Percentiles rank a stretch among this genome's conserved stretches.
Evolutionary conservation across 306 rosid species (phyloP).

Genomic region (Urtica urens): DNA sequence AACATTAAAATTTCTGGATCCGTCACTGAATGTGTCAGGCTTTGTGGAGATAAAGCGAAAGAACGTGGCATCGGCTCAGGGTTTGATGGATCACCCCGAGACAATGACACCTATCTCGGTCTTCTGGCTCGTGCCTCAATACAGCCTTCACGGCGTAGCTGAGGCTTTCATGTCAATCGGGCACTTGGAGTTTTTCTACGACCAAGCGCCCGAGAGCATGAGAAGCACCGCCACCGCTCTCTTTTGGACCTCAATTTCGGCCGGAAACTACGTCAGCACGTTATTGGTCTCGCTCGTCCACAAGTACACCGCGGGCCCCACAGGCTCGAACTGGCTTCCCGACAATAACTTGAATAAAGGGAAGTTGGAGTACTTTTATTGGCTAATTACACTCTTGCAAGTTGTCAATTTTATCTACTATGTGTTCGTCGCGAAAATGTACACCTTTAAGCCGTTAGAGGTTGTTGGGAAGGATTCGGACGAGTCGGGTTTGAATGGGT

Average conservation of each 20-base stretch:
- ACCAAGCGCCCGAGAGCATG: constrained; percentile 94
- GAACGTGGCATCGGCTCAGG: constrained; percentile 34
- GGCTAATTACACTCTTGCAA: constrained; percentile 64
- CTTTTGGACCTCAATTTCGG: constrained; percentile 63
- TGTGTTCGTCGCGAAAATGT: constrained; percentile 44
- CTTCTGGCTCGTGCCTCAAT: constrained; percentile 84
- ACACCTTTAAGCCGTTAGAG: constrained; percentile 61
- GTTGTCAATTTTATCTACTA: constrained; percentile 52
- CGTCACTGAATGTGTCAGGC: too few relatives aligned
- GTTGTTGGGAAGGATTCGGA: constrained; percentile 33
- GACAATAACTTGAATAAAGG: constrained; percentile 60
- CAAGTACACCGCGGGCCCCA: constrained; percentile 39
- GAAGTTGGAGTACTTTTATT: constrained; percentile 68
- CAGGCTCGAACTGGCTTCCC: constrained; percentile 83
- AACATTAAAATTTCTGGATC: too few relatives aligned
- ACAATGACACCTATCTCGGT: constrained; percentile 59
- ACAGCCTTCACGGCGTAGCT: constrained; percentile 80
- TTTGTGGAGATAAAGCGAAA: constrained; percentile 62
- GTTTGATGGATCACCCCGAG: constrained; percentile 29
- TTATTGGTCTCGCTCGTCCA: constrained; percentile 60
- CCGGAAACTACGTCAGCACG: constrained; percentile 63
- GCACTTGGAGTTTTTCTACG: constrained; percentile 83
- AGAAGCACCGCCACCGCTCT: constrained; percentile 75
- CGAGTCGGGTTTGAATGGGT: too few relatives aligned
- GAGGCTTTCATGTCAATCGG: constrained; percentile 97